Conservation (phyloP, 164 flowering plant genomes). For the Vitis riparia region DNA sequence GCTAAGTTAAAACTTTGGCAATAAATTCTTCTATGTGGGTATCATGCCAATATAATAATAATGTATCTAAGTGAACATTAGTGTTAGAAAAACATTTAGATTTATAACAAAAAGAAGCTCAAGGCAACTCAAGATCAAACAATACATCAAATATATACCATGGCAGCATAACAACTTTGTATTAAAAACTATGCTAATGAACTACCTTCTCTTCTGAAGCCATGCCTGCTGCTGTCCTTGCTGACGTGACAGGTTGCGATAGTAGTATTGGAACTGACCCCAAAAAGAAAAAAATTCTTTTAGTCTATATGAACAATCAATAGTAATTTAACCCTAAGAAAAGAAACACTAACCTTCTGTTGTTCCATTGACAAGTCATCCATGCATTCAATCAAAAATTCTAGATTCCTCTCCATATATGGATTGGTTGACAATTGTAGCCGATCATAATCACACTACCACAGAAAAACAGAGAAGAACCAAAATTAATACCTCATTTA, state of each 20-base stretch:
- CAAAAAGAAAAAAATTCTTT: neutral
- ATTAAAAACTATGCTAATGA: neutral
- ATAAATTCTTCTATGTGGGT: too few species aligned
- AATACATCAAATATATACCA: neutral
- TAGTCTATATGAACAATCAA: neutral
- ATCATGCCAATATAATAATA: too few species aligned
- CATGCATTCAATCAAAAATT: constrained; percentile 95
- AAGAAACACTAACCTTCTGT: constrained; percentile 62
- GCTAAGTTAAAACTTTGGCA: too few species aligned
- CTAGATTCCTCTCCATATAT: constrained; percentile 85
- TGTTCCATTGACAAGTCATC: constrained; percentile 91
- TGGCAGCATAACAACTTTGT: neutral
- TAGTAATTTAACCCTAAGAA: neutral
- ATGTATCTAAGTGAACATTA: too few species aligned
- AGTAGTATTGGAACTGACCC: constrained; percentile 81
- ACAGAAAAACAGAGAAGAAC: constrained; percentile 7
- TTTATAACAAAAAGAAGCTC: neutral
- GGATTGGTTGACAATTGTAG: constrained; percentile 76
- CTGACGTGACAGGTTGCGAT: constrained; percentile 84
- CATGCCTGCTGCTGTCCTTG: constrained; percentile 97
- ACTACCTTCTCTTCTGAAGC: constrained; percentile 96
- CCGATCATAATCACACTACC: constrained; percentile 93
- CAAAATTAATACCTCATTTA: neutral
- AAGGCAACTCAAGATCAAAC: neutral
- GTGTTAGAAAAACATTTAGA: too few species aligned